phyloP scores from a whole-genome alignment of 331 rosid species.

The Malus hybrid region DNA sequence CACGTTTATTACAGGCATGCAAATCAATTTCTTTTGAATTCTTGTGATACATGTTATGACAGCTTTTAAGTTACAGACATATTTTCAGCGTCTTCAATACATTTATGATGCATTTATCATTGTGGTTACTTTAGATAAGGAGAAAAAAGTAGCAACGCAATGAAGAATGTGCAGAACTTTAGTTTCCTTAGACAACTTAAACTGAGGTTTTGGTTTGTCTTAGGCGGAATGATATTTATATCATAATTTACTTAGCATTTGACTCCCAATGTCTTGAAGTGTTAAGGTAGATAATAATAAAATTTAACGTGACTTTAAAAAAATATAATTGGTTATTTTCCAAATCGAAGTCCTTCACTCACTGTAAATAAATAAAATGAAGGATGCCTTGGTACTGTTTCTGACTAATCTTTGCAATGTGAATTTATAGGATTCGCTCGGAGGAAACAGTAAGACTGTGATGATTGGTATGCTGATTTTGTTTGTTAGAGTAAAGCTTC shows the following conservation, averaged over 20 bases:
- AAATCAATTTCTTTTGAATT: not conserved
- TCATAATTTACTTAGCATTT: not conserved
- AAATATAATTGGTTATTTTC: not conserved
- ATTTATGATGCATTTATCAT: not conserved
- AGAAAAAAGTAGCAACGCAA: not conserved
- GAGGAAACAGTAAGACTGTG: conserved; percentile 92
- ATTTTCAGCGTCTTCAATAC: not conserved
- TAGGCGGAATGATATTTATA: not conserved
- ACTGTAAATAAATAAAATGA: not conserved
- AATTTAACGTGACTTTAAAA: not conserved
- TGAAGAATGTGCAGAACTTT: not conserved
- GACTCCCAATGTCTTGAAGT: not conserved
- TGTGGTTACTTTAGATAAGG: not conserved
- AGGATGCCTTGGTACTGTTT: not conserved
- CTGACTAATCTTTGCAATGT: conserved; percentile 4
- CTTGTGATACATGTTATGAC: not conserved
- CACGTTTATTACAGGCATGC: conserved; percentile 80
- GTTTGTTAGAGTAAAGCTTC: not conserved
- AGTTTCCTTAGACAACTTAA: no score
- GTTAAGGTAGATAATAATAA: not conserved
- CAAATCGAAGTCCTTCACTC: not conserved
- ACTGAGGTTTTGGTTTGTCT: not conserved
- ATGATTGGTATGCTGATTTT: conserved; percentile 65
- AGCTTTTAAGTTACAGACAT: not conserved
- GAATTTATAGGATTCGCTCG: conserved; percentile 75